Percentiles rank a stretch among this genome's conserved stretches.
These are phyloP conservation scores for Pseudofabraea citricarpa DNA, from an alignment of 2,329 filamentous ascomycete genomes.

Conservation along the genomic window DNA sequence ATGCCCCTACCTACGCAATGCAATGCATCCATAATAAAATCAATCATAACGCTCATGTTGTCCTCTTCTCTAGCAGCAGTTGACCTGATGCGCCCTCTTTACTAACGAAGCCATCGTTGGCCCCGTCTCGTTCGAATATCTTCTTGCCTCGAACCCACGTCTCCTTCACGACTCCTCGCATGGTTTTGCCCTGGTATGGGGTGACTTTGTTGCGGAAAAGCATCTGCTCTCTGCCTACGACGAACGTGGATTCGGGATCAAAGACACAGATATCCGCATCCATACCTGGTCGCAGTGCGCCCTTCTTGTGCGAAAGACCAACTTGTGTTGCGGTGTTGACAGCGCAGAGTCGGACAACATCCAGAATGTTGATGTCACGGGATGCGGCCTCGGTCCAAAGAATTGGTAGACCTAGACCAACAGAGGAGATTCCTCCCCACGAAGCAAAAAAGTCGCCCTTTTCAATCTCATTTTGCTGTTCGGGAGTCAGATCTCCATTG, in stretches of 20 bases:
- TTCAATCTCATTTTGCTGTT: conserved; percentile 34
- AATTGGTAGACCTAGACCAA: conserved; percentile 88
- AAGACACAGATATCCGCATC: conserved; percentile 93
- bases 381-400: conserved; percentile 55
- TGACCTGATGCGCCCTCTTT: conserved; percentile 35
- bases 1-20: too few relatives aligned
- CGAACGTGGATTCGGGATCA: conserved; percentile 76
- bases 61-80: conserved; percentile 42
- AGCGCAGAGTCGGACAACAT: conserved; percentile 82
- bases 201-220: conserved; percentile 47
- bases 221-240: conserved; percentile 73
- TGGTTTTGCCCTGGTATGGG: conserved; percentile 53
- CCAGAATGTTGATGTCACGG: conserved; percentile 46
- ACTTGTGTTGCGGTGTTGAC: conserved; percentile 85
- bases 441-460: conserved; percentile 88
- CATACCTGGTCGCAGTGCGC: conserved; percentile 73
- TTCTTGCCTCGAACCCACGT: conserved; percentile 27
- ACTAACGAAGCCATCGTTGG: conserved; percentile 42
- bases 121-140: conserved; percentile 22
- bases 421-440: conserved; percentile 94
- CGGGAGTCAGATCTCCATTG: conserved; percentile 18
- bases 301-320: conserved; percentile 75
- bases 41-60: too few relatives aligned
- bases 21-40: too few relatives aligned
- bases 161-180: conserved; percentile 43